Conservation (phyloP, 768 basidiomycete species). For the Rhodotorula toruloides region DNA sequence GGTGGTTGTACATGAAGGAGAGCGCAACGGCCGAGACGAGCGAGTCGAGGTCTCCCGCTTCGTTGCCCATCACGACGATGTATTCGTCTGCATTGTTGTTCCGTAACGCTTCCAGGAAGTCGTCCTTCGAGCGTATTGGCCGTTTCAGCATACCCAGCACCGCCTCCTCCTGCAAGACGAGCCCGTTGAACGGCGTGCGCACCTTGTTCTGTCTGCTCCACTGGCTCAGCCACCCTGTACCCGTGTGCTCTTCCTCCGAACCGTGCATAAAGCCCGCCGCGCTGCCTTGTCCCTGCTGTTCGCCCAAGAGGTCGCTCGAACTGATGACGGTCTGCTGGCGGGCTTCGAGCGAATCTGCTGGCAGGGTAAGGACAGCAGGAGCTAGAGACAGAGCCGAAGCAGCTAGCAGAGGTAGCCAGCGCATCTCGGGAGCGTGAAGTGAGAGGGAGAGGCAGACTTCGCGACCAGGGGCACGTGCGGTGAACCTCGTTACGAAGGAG, state of each 20-base stretch:
- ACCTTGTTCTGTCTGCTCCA: slow-evolving; percentile 13
- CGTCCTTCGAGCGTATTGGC: background rate
- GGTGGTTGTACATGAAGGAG: slow-evolving; percentile 24
- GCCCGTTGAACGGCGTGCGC: background rate
- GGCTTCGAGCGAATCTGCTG: no score
- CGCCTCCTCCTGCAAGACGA: background rate
- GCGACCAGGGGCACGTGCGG: no score
- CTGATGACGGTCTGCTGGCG: no score
- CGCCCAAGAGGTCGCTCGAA: no score
- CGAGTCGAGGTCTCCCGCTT: slow-evolving; percentile 23
- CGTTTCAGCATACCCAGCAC: background rate
- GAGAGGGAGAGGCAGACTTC: no score
- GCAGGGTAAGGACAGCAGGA: no score
- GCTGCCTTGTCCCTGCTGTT: no score
- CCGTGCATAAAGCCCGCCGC: no score
- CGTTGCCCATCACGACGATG: slow-evolving; percentile 36
- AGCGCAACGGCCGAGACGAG: slow-evolving; percentile 28
- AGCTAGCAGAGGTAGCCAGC: no score
- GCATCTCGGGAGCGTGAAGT: no score
- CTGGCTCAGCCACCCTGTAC: background rate
- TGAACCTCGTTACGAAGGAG: no score
- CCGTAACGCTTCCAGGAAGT: slow-evolving; percentile 19
- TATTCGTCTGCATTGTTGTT: slow-evolving; percentile 25
- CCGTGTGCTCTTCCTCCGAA: background rate
- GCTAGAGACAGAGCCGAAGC: no score